Percentiles rank a stretch among this genome's conserved stretches.
phyloP scores from a whole-genome alignment of 371 early-diverging fungal genomes.

The Apophysomyces variabilis region DNA sequence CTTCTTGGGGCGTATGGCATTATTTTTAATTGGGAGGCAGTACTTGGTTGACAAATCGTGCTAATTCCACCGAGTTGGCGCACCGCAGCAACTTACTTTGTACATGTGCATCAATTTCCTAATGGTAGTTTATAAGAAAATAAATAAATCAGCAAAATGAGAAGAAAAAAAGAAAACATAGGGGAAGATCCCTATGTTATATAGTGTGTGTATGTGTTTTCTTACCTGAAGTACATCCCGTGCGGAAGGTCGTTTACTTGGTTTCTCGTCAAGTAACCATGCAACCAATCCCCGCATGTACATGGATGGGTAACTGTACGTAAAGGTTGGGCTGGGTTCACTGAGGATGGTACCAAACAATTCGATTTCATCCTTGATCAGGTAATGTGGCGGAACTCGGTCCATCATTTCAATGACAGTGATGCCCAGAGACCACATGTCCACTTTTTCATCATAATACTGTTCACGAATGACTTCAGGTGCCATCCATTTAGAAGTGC shows the following conservation, averaged over 20 bases:
- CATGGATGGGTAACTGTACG: slow-evolving; percentile 56
- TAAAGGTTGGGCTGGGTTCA: slow-evolving; percentile 55
- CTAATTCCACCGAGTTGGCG: slow-evolving; percentile 29
- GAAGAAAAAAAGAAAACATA: background rate
- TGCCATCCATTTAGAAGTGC: slow-evolving; percentile 97
- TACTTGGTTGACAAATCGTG: slow-evolving; percentile 37
- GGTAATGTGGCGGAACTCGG: slow-evolving; percentile 56
- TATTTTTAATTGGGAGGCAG: slow-evolving; percentile 24
- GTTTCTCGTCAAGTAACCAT: slow-evolving; percentile 52
- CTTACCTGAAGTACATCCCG: slow-evolving; percentile 44
- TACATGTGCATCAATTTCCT: slow-evolving; percentile 28
- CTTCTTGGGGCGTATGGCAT: background rate
- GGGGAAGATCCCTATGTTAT: background rate
- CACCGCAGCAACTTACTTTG: slow-evolving; percentile 32
- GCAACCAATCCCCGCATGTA: slow-evolving; percentile 59
- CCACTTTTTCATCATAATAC: slow-evolving; percentile 87
- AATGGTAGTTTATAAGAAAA: background rate
- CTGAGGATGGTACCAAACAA: slow-evolving; percentile 45
- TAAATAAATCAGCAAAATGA: background rate
- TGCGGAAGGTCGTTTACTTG: slow-evolving; percentile 45
- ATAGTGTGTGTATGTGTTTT: background rate
- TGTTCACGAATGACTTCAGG: slow-evolving; percentile 95
- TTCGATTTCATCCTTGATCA: slow-evolving; percentile 53
- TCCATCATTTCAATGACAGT: slow-evolving; percentile 57
- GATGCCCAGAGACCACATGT: slow-evolving; percentile 98